Base-by-base conservation (phyloP, 495 filamentous ascomycete genomes). In the Platismatia glauca region DNA sequence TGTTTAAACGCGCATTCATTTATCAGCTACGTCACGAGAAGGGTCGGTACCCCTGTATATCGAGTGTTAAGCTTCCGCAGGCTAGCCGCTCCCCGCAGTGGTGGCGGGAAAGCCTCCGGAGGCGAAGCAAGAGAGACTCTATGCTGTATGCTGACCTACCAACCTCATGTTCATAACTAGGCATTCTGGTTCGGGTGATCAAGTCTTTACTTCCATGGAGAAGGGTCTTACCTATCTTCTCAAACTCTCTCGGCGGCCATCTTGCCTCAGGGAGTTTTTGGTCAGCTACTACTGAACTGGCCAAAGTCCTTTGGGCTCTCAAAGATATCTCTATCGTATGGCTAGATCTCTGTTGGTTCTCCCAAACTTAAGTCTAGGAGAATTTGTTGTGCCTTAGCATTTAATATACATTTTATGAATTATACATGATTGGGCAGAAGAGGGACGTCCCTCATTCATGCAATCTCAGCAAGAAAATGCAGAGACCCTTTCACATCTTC, bases 51-150 rank as follows among this genome's bases (percentile, higher is more conserved):
- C 58, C 58, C 43, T 60, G 44, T 60, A 60, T 22, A 31, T 37
- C 59, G 35, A 0, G 5, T 60, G 9, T 20, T 22, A 41, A 55
- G 59, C 59, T 61, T 55, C 59, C 59, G 59, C 44, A 22, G 44
- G 44, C 27, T 52, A 52, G 22, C 15, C 22, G 12, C 46, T 31
- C 27, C 12, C n/a, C n/a, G n/a, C n/a, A n/a, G n/a, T n/a, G n/a
- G n/a, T n/a, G n/a, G n/a, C 48, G n/a, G 44, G 44, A 9, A 46
- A 12, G 44, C 37, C 37, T 39, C 37, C 12, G 37, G 13, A 9
- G 37, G 37, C 34, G 34, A 35, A 35, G 9, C n/a, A n/a, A n/a
- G n/a, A n/a, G n/a, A n/a, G n/a, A n/a, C n/a, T n/a, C n/a, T n/a
- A n/a, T n/a, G n/a, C n/a, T n/a, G n/a, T n/a, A n/a, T n/a, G n/a